phyloP scores from a whole-genome alignment of 192 early-diverging fungal genomes.

The Coemansia aciculifera region DNA sequence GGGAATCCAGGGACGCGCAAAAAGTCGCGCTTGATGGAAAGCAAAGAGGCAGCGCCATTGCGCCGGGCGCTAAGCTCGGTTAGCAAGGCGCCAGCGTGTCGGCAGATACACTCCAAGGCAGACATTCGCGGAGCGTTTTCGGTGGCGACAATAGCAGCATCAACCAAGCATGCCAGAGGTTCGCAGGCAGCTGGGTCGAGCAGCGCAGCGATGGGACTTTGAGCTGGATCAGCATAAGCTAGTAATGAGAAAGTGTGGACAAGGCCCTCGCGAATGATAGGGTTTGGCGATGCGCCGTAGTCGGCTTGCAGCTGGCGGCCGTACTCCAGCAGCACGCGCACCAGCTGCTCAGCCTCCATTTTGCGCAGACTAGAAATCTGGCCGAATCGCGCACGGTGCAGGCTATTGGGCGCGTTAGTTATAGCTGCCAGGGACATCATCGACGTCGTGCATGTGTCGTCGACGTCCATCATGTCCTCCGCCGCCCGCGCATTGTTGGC shows the following conservation, averaged over 20 bases:
- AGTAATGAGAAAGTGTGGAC: constrained; percentile 71
- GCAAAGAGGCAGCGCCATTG: constrained; percentile 46
- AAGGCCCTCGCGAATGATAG: constrained; percentile 49
- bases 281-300: constrained; percentile 51
- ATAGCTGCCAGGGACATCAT: constrained; percentile 36
- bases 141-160: constrained; percentile 66
- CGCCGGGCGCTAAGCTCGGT: constrained; percentile 39
- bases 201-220: constrained; percentile 56
- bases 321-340: constrained; percentile 51
- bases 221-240: constrained; percentile 64
- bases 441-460: constrained; percentile 39
- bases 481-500: background rate
- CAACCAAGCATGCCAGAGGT: constrained; percentile 64
- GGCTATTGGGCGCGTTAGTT: constrained; percentile 33
- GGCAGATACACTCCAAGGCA: constrained; percentile 57
- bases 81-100: constrained; percentile 41
- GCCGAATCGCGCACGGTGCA: constrained; percentile 21
- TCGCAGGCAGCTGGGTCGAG: constrained; percentile 59
- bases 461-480: constrained; percentile 57
- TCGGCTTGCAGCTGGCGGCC: constrained; percentile 61
- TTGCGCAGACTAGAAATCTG: constrained; percentile 28
- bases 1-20: background rate
- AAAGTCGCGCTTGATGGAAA: constrained; percentile 51
- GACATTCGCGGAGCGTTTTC: constrained; percentile 61
- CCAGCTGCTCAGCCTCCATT: constrained; percentile 37